Evolutionary conservation across 176 grass and related monocot genomes (phyloP).

Genomic region (Neostapfia colusana): DNA sequence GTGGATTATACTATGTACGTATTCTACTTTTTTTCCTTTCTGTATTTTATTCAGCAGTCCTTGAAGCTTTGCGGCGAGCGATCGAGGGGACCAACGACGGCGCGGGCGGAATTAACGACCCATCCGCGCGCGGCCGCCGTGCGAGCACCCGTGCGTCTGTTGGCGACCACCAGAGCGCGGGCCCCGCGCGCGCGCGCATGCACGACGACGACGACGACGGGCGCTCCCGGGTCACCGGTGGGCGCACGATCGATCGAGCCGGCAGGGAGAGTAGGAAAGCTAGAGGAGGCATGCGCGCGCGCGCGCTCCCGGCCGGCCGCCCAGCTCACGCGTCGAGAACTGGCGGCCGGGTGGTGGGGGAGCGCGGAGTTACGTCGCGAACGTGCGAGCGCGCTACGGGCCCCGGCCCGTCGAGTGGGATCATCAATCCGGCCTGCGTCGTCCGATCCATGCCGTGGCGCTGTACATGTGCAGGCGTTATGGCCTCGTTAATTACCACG

Average conservation of each 20-base stretch:
- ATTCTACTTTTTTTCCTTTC: not conserved
- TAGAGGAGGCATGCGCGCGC: not conserved
- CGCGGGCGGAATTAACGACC: too few species aligned
- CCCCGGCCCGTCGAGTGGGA: too few species aligned
- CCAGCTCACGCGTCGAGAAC: too few species aligned
- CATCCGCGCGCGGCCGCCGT: not conserved
- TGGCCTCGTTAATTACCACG: not conserved
- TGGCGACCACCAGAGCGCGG: too few species aligned
- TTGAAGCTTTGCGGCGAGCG: too few species aligned
- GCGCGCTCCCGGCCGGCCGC: not conserved
- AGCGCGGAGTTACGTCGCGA: too few species aligned
- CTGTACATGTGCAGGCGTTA: not conserved
- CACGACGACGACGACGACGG: not conserved
- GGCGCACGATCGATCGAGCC: not conserved
- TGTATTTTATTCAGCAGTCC: not conserved
- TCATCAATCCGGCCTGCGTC: not conserved
- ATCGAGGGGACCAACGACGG: too few species aligned
- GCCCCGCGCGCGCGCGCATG: too few species aligned
- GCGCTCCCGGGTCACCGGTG: too few species aligned
- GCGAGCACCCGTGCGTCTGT: not conserved
- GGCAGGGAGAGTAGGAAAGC: too few species aligned
- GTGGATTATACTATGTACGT: not conserved
- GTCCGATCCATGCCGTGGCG: not conserved
- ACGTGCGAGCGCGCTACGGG: not conserved
- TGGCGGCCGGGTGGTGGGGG: too few species aligned